phyloP scores from a whole-genome alignment of 768 basidiomycete genomes.

The Suillus luteus region DNA sequence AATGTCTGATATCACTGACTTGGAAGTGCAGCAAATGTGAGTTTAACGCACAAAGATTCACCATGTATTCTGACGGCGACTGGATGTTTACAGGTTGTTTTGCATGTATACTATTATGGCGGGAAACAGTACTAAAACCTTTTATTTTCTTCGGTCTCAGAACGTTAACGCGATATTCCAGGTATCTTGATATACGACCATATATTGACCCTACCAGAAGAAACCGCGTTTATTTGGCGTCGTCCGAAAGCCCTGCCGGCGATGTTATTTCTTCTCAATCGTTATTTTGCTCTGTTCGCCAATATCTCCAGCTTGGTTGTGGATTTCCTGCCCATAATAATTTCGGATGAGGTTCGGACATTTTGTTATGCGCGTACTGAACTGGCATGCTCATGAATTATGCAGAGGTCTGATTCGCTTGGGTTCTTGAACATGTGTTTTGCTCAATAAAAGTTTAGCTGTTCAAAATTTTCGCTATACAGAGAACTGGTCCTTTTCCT shows the following conservation, averaged over 20 bases:
- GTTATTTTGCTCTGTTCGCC: conserved; percentile 49
- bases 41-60: background rate
- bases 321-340: conserved; percentile 23
- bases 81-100: conserved; percentile 3
- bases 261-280: conserved; percentile 50
- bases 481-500: conserved; percentile 45
- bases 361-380: background rate
- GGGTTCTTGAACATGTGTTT: background rate
- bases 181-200: conserved; percentile 35
- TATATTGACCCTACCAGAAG: conserved; percentile 34
- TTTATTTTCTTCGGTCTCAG: background rate
- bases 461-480: conserved; percentile 39
- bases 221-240: conserved; percentile 48
- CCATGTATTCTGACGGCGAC: background rate
- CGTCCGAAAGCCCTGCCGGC: conserved; percentile 40
- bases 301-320: conserved; percentile 34
- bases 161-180: conserved; percentile 10
- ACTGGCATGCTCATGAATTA: background rate
- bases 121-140: conserved; percentile 6
- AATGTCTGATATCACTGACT: background rate
- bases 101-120: background rate
- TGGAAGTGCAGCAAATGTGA: conserved; percentile 7
- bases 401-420: conserved; percentile 11
- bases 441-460: conserved; percentile 32
- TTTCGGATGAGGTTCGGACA: conserved; percentile 12